These are phyloP conservation scores for Cordyceps sp. DNA, from an alignment of 2,329 filamentous ascomycete species.

Conservation along the genomic window DNA sequence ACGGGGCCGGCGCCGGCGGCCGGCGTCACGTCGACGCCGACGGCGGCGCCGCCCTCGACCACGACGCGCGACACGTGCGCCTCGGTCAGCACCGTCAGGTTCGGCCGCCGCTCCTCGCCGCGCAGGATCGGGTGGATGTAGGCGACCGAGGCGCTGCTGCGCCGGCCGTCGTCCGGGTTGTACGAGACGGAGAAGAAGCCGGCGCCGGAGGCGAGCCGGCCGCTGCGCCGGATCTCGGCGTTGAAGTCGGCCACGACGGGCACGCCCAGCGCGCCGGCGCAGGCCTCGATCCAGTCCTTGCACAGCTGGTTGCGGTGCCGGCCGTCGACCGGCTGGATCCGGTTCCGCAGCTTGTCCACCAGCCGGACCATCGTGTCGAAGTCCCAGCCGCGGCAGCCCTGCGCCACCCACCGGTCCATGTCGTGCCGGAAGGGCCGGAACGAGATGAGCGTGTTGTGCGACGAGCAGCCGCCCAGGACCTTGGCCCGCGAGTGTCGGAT, in stretches of 20 bases:
- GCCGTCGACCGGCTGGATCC: constrained; percentile 74
- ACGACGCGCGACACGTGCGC: constrained; percentile 77
- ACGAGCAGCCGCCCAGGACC: constrained; percentile 82
- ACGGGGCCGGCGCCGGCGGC: too few species aligned
- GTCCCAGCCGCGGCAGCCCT: constrained; percentile 72
- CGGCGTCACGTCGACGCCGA: constrained; percentile 52
- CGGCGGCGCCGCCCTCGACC: constrained; percentile 50
- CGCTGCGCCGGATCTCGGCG: constrained; percentile 58
- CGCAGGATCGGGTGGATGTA: constrained; percentile 86
- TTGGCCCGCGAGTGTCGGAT: constrained; percentile 88
- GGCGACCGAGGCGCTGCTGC: constrained; percentile 75
- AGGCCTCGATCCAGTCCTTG: constrained; percentile 75
- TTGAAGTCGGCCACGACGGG: constrained; percentile 79
- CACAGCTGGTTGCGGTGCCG: constrained; percentile 81
- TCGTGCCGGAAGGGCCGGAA: constrained; percentile 88
- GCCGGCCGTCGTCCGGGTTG: constrained; percentile 73
- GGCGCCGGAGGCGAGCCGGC: constrained; percentile 57
- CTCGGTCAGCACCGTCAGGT: constrained; percentile 74
- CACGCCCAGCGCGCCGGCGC: constrained; percentile 62
- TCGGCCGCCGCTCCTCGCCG: constrained; percentile 66
- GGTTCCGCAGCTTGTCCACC: constrained; percentile 73
- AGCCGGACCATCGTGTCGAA: constrained; percentile 73
- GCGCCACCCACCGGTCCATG: constrained; percentile 64
- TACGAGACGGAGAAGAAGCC: constrained; percentile 87
- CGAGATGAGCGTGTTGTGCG: constrained; percentile 85